Evolutionary conservation across 2,329 filamentous ascomycete genomes (phyloP), one percentile per base, ranked within the genome.

Genomic region (Pleurostoma richardsiae): DNA sequence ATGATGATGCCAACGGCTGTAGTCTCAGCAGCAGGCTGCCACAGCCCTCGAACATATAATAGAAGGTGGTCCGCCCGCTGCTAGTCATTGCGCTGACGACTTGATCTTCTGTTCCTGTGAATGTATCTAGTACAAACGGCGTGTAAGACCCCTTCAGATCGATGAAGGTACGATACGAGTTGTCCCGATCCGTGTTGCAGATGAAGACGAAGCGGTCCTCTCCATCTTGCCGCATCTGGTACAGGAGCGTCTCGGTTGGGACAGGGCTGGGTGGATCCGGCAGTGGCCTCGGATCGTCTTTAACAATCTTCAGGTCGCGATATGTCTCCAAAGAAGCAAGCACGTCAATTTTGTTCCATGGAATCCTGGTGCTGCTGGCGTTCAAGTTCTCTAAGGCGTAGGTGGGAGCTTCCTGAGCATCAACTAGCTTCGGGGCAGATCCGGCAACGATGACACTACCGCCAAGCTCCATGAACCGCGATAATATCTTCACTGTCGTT

Each of bases 171-270:
- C 54, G 47, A 5, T 52, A 42, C 0, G 54, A 44, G 2, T 49
- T 51, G 8, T 44, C 52, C 3, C 59, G 54, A 31, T 63, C 56
- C 10, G 54, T 59, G 30, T 64, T 64, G 49, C 60, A 62, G 45
- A 63, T 54, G 43, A 64, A 64, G 2, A 62, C 46, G 33, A 58
- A 63, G 6, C 55, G 52, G 8, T 59, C 49, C 7, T 58, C 52
- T 3, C 44, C 54, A 29, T 63, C 61, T 29, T 62, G 46, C 8
- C 61, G 54, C 52, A 64, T 59, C 39, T 64, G 61, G 43, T 64
- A 58, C 1, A 64, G 46, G 5, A 63, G 33, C 10, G 51, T 56
- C 3, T 57, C 31, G 1, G 52, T 29, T 1, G 43, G 44, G 10
- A 29, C 30, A 36, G 19, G 19, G 19, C 19, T 19, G 19, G 19